Conservation (phyloP, 352 stramenopile species). For the Phytophthora hibernalis region DNA sequence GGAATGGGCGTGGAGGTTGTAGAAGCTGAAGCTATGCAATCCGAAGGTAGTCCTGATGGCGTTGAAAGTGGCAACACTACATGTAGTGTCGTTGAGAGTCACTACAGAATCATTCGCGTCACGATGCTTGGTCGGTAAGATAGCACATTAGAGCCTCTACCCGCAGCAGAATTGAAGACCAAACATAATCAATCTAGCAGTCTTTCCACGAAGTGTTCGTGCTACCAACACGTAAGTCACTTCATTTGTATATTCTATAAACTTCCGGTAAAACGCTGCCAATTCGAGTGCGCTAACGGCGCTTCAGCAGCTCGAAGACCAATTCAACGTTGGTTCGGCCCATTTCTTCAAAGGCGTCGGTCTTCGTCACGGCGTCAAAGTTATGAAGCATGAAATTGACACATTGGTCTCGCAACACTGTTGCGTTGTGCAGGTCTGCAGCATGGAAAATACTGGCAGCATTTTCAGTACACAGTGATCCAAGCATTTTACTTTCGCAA, state of each 20-base stretch:
- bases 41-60: neutral
- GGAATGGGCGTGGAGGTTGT: conserved; percentile 38
- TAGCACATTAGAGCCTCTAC: neutral
- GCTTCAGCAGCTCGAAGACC: conserved; percentile 97
- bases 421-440: conserved; percentile 95
- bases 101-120: conserved; percentile 46
- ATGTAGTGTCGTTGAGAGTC: conserved; percentile 14
- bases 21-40: conserved; percentile 8
- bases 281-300: conserved; percentile 45
- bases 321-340: conserved; percentile 97
- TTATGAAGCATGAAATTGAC: conserved; percentile 97
- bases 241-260: conserved; percentile 20
- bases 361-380: conserved; percentile 98
- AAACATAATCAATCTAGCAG: neutral
- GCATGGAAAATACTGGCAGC: conserved; percentile 96
- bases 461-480: conserved; percentile 96
- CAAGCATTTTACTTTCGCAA: conserved; percentile 97
- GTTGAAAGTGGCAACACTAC: conserved; percentile 1
- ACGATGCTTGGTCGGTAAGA: conserved; percentile 19
- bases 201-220: neutral
- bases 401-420: conserved; percentile 93
- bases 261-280: conserved; percentile 22
- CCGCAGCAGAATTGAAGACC: too few species aligned
- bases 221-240: neutral
- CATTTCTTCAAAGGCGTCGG: conserved; percentile 98